These are phyloP conservation scores for Flaveria brownii DNA, from an alignment of 129 eudicot species.

Conservation along the genomic window DNA sequence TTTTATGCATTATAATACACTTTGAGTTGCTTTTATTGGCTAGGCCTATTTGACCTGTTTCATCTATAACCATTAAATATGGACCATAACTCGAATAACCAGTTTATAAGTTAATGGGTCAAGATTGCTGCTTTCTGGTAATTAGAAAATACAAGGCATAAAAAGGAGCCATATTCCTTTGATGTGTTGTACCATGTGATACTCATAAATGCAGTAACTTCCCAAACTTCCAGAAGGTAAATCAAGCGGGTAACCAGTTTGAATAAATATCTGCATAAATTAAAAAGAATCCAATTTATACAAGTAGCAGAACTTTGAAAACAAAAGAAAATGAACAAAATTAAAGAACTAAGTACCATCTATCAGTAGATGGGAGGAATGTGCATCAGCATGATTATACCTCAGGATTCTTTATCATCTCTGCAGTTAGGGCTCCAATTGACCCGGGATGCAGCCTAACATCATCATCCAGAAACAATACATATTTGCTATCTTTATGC, in stretches of 20 bases:
- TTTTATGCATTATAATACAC: neutral
- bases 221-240: conserved; percentile 99
- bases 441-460: conserved; percentile 98
- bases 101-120: neutral
- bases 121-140: neutral
- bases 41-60: neutral
- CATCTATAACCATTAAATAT: neutral
- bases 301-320: neutral
- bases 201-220: conserved; percentile 97
- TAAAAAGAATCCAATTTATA: conserved; percentile 5
- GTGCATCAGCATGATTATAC: conserved; percentile 43
- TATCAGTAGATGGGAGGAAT: conserved; percentile 30
- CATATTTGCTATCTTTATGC: conserved; percentile 93
- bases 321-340: neutral
- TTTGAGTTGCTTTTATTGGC: neutral
- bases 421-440: conserved; percentile 93
- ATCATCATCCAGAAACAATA: conserved; percentile 94
- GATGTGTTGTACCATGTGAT: conserved; percentile 80
- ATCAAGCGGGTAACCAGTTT: conserved; percentile 99
- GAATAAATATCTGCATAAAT: conserved; percentile 85
- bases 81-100: neutral
- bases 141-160: conserved; percentile 13
- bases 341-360: conserved; percentile 32
- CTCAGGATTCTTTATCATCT: conserved; percentile 96
- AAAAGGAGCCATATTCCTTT: conserved; percentile 16